Evolutionary conservation across 306 rosid genomes (phyloP).

Genomic region (Elaeagnus macrophylla): DNA sequence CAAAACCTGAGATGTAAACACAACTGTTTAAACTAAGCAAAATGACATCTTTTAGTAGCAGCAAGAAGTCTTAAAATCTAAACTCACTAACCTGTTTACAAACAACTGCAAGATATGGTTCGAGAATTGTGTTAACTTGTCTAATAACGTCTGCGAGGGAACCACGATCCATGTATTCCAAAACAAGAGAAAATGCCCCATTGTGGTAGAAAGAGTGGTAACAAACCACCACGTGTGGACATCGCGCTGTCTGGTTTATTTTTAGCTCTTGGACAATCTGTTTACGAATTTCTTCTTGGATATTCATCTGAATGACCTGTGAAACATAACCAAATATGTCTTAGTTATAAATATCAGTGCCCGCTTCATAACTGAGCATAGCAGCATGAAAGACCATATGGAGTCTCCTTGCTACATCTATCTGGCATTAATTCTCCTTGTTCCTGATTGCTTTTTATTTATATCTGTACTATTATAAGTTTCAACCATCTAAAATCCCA

Average conservation of each 20-base stretch:
- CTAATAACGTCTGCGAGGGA: slow-evolving; percentile 74
- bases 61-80: background rate
- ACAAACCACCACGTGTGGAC: slow-evolving; percentile 89
- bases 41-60: no score
- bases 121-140: slow-evolving; percentile 91
- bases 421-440: no score
- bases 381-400: background rate
- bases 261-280: slow-evolving; percentile 97
- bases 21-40: no score
- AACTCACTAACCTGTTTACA: slow-evolving; percentile 74
- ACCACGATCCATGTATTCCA: slow-evolving; percentile 98
- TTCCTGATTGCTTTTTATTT: no score
- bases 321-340: slow-evolving; percentile 8
- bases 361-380: background rate
- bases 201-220: slow-evolving; percentile 92
- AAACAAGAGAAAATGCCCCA: slow-evolving; percentile 80
- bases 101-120: slow-evolving; percentile 95
- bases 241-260: slow-evolving; percentile 94
- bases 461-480: no score
- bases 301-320: slow-evolving; percentile 95
- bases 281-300: slow-evolving; percentile 89
- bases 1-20: slow-evolving; percentile 53
- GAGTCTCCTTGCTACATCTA: no score
- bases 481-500: no score
- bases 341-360: background rate